These are phyloP conservation scores for Fraxinus latifolia DNA, from an alignment of 305 asterid genomes.

Conservation along the genomic window DNA sequence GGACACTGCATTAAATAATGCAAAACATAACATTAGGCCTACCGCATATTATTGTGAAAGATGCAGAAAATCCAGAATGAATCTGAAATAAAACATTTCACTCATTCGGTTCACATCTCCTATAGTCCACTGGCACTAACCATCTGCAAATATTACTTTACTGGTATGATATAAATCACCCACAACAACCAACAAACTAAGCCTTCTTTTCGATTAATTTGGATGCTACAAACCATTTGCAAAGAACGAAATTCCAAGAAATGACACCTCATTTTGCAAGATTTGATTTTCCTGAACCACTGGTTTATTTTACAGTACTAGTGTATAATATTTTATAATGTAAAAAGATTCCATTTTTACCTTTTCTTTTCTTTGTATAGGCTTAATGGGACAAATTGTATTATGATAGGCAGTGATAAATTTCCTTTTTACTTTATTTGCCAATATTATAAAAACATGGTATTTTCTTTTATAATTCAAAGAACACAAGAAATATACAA, in stretches of 20 bases:
- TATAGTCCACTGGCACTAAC: not conserved
- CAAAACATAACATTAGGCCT: not conserved
- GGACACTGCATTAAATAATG: conserved; percentile 70
- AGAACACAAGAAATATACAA: not conserved
- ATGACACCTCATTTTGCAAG: not conserved
- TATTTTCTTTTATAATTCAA: not conserved
- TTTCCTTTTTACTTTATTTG: not conserved
- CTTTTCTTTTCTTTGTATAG: not conserved
- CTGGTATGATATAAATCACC: not conserved
- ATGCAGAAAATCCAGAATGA: not conserved
- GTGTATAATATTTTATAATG: not conserved
- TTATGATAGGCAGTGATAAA: not conserved
- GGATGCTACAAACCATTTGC: not conserved
- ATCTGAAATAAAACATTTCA: not conserved
- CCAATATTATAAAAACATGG: not conserved
- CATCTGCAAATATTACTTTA: not conserved
- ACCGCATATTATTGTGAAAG: not conserved
- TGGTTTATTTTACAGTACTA: not conserved
- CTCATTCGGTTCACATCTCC: not conserved
- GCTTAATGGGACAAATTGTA: not conserved
- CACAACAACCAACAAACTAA: not conserved
- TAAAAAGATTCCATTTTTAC: not conserved
- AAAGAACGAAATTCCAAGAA: not conserved
- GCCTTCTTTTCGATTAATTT: not conserved
- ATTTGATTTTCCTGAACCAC: not conserved